Percentiles rank a stretch among this genome's conserved stretches.
Conservation (phyloP, 2,329 filamentous ascomycete genomes). For the Hymenoscyphus fructigenus region DNA sequence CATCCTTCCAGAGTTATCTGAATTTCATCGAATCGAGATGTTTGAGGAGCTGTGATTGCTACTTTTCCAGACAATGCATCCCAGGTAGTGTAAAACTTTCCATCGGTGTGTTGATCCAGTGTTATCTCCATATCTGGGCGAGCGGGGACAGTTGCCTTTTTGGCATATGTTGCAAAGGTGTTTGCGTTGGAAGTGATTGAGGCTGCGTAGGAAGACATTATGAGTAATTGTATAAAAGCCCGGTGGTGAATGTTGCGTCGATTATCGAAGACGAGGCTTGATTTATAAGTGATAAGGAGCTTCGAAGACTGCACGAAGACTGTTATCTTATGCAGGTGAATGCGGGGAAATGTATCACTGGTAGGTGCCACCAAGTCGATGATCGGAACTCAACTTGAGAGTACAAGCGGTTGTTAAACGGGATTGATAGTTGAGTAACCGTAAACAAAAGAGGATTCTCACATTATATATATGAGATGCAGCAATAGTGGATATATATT, state of each 20-base stretch:
- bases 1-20: slow-evolving; percentile 35
- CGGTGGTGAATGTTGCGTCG: slow-evolving; percentile 4
- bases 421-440: background rate
- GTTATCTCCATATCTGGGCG: slow-evolving; percentile 33
- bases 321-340: slow-evolving; percentile 20
- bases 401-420: slow-evolving; percentile 9
- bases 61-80: slow-evolving; percentile 33
- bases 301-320: background rate
- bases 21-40: slow-evolving; percentile 34
- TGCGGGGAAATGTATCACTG: slow-evolving; percentile 21
- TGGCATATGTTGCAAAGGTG: slow-evolving; percentile 31
- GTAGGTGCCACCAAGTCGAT: slow-evolving; percentile 9
- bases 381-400: background rate
- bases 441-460: slow-evolving; percentile 7
- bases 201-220: slow-evolving; percentile 26
- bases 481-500: slow-evolving; percentile 1
- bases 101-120: slow-evolving; percentile 29
- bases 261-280: slow-evolving; percentile 2
- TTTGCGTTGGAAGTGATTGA: slow-evolving; percentile 28
- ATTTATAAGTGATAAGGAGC: slow-evolving; percentile 7
- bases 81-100: slow-evolving; percentile 34
- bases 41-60: slow-evolving; percentile 32
- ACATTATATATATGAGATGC: slow-evolving; percentile 17
- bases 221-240: slow-evolving; percentile 6
- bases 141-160: slow-evolving; percentile 22